phyloP scores from a whole-genome alignment of 2,329 filamentous ascomycete species.

The Fusarium drepaniforme region DNA sequence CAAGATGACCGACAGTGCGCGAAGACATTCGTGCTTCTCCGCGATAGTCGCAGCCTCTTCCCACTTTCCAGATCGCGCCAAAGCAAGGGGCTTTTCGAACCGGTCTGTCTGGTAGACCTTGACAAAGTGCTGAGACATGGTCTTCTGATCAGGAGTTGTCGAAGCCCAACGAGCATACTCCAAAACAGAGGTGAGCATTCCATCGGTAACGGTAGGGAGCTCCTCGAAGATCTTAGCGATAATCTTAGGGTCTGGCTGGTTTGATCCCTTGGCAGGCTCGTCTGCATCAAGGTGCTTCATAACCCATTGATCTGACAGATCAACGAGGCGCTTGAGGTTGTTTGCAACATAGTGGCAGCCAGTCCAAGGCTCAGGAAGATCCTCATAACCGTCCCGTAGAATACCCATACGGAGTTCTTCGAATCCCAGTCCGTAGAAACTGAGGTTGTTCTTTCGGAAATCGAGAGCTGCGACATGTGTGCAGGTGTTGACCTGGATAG shows the following conservation, averaged over 20 bases:
- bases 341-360: slow-evolving; percentile 74
- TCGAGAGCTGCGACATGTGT: slow-evolving; percentile 67
- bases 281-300: slow-evolving; percentile 56
- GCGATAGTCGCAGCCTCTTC: slow-evolving; percentile 69
- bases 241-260: slow-evolving; percentile 53
- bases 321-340: slow-evolving; percentile 70
- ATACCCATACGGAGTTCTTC: slow-evolving; percentile 77
- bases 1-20: slow-evolving; percentile 67
- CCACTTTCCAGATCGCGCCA: slow-evolving; percentile 68
- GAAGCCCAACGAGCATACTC: slow-evolving; percentile 66
- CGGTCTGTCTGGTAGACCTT: slow-evolving; percentile 64
- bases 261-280: slow-evolving; percentile 47
- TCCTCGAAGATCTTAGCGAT: slow-evolving; percentile 61
- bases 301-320: slow-evolving; percentile 69
- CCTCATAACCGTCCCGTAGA: slow-evolving; percentile 72
- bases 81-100: slow-evolving; percentile 63
- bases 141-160: slow-evolving; percentile 58
- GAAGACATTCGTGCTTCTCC: slow-evolving; percentile 67
- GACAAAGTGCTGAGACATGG: slow-evolving; percentile 59
- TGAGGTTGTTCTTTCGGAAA: slow-evolving; percentile 79
- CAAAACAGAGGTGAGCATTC: slow-evolving; percentile 65
- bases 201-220: slow-evolving; percentile 65
- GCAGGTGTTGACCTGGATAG: slow-evolving; percentile 73
- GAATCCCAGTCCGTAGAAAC: slow-evolving; percentile 77
- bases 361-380: slow-evolving; percentile 88